These are phyloP conservation scores for Aspergillus baeticus DNA, from an alignment of 495 filamentous ascomycete species.

Conservation along the genomic window DNA sequence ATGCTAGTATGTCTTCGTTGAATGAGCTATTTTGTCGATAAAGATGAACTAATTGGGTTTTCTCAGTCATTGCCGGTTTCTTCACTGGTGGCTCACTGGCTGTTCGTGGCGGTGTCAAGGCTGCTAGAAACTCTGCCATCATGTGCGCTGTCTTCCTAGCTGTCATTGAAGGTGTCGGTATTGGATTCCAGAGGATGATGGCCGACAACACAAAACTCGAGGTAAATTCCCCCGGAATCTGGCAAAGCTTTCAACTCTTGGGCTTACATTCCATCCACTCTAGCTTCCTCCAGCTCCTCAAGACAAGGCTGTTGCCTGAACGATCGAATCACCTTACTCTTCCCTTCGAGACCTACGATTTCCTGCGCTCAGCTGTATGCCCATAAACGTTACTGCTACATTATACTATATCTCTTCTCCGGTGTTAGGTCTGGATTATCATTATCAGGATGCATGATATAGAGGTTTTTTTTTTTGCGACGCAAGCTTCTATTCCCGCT, in stretches of 20 bases:
- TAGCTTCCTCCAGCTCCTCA: conserved; percentile 47
- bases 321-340: conserved; percentile 9
- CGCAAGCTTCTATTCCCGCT: conserved; percentile 26
- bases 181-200: conserved; percentile 95
- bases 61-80: conserved; percentile 80
- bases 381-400: conserved; percentile 29
- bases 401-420: conserved; percentile 43
- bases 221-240: no score
- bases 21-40: neutral
- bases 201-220: conserved; percentile 88
- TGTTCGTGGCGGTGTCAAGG: conserved; percentile 82
- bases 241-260: neutral
- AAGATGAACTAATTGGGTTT: conserved; percentile 7
- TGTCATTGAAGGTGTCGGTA: conserved; percentile 96
- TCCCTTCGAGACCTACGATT: conserved; percentile 17
- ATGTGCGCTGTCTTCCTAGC: conserved; percentile 90
- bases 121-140: conserved; percentile 90
- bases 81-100: conserved; percentile 93
- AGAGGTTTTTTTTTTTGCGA: conserved; percentile 31
- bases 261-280: neutral
- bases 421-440: conserved; percentile 43
- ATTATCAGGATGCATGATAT: conserved; percentile 43
- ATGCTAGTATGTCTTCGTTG: conserved; percentile 66
- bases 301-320: conserved; percentile 45
- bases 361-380: conserved; percentile 23